Evolutionary conservation across 2,329 filamentous ascomycete genomes (phyloP), one percentile per base, ranked within the genome.

Genomic region (Fusarium hostae): DNA sequence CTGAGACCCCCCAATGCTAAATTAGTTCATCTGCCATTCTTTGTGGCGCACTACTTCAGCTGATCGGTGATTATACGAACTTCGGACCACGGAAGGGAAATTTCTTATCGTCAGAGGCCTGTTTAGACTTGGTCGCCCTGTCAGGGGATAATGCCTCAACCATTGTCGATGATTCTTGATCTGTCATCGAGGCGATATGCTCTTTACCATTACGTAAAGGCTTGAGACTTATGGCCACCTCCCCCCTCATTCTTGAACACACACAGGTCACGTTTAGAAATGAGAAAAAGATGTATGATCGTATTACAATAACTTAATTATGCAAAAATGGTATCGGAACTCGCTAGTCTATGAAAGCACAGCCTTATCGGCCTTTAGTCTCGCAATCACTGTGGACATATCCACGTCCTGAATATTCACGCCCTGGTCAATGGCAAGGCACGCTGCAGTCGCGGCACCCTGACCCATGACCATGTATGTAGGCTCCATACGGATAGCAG

Each of bases 391-490:
- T 13, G 40, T 66, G 50, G 39, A 24, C 4, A 54, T 55, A 50
- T 72, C 69, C 16, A 72, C 54, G 34, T 72, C 50, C 30, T 72
- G 70, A 4, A 72, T 56, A 5, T 37, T 48, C 15, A 72, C 69
- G 3, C 69, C 70, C 37, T 72, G 70, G 18, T 72, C 69, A 16
- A 72, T 70, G 6, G 70, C 70, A 55, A 72, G 58, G 18, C 70
- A 65, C 5, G 70, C 70, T 3, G 70, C 70, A 16, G 69, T 66
- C 5, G 65, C 70, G 32, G 70, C 69, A 40, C 70, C 71, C 24
- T 72, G 69, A 5, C 70, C 70, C 52, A 72, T 50, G 11, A 70
- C 43, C 70, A 72, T 72, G 4, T 72, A 72, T 3, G 66, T 72
- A 5, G 69, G 70, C 43, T 72, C 70, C 70, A 72, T 72, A 7